These are phyloP conservation scores for Clonostachys sp. DNA, from an alignment of 2,329 filamentous ascomycete species.

Conservation along the genomic window DNA sequence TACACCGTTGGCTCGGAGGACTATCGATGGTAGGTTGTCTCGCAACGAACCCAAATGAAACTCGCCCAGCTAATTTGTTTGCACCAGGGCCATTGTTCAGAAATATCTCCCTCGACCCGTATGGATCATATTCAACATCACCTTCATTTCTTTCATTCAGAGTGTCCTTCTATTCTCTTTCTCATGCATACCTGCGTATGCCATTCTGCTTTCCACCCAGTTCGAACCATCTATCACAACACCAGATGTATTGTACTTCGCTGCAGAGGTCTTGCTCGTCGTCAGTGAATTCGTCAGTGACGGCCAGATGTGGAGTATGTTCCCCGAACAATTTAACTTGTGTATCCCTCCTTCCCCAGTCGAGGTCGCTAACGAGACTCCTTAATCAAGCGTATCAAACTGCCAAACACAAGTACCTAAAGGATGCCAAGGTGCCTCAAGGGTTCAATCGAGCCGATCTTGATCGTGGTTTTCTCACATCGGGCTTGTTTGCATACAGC, in stretches of 20 bases:
- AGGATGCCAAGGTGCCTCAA: constrained; percentile 64
- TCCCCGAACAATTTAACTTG: background rate
- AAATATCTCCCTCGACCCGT: constrained; percentile 54
- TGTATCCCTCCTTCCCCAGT: background rate
- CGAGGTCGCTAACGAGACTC: background rate
- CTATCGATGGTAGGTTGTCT: constrained; percentile 67
- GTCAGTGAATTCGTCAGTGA: constrained; percentile 77
- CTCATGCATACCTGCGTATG: constrained; percentile 72
- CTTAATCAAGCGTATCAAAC: constrained; percentile 61
- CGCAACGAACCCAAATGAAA: background rate
- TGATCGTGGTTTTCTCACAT: constrained; percentile 82
- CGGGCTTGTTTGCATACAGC: constrained; percentile 81
- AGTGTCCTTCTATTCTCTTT: constrained; percentile 77
- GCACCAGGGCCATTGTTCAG: constrained; percentile 60
- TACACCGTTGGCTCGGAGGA: constrained; percentile 88
- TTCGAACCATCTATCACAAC: constrained; percentile 45
- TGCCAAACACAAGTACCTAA: constrained; percentile 73
- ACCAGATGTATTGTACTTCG: constrained; percentile 43
- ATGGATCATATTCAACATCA: constrained; percentile 82
- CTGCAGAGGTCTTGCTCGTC: constrained; percentile 43
- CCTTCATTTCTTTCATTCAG: constrained; percentile 85
- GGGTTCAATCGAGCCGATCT: constrained; percentile 69
- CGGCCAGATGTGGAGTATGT: constrained; percentile 82
- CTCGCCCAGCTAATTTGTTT: background rate
- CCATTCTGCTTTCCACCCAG: constrained; percentile 69